phyloP scores from a whole-genome alignment of 2,329 filamentous ascomycete genomes.

The Orbilia blumenaviensis region DNA sequence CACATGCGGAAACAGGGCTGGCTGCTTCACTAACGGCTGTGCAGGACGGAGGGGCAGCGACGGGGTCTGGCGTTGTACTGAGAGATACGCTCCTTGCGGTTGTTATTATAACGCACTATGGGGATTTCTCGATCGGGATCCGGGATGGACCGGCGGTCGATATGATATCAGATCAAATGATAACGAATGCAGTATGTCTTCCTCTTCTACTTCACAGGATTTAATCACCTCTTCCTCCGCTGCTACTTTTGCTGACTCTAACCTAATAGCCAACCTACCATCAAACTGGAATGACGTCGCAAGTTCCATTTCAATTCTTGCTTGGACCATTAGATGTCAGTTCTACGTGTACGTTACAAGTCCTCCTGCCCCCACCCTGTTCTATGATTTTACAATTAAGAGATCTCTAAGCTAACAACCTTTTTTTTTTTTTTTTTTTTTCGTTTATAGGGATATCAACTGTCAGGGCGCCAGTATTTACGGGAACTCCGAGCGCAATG shows the following conservation, averaged over 20 bases:
- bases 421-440: too few relatives aligned
- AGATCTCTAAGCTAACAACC: background rate
- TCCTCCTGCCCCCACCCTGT: too few relatives aligned
- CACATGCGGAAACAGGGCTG: background rate
- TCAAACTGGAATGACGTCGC: slow-evolving; percentile 21
- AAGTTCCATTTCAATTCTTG: slow-evolving; percentile 11
- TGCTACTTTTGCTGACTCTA: too few relatives aligned
- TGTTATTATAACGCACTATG: background rate
- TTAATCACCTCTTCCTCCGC: too few relatives aligned
- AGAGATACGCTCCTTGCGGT: slow-evolving; percentile 5
- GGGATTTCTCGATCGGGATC: slow-evolving; percentile 8
- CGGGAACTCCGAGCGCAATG: slow-evolving; percentile 17
- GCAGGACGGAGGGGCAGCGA: slow-evolving; percentile 16
- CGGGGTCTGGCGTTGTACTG: slow-evolving; percentile 20
- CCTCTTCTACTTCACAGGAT: background rate
- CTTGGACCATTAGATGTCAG: background rate
- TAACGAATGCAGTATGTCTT: slow-evolving; percentile 28
- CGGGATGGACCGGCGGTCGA: background rate
- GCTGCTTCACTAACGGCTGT: slow-evolving; percentile 14
- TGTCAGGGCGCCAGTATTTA: slow-evolving; percentile 15
- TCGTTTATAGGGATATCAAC: slow-evolving; percentile 6
- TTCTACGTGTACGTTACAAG: slow-evolving; percentile 30
- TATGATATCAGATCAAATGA: slow-evolving; percentile 14
- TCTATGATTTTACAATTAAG: too few relatives aligned
- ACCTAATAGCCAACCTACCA: slow-evolving; percentile 23